Percentiles rank a stretch among this genome's conserved stretches.
Conservation (phyloP, 2,329 filamentous ascomycete genomes). For the Aspergillus terreus region DNA sequence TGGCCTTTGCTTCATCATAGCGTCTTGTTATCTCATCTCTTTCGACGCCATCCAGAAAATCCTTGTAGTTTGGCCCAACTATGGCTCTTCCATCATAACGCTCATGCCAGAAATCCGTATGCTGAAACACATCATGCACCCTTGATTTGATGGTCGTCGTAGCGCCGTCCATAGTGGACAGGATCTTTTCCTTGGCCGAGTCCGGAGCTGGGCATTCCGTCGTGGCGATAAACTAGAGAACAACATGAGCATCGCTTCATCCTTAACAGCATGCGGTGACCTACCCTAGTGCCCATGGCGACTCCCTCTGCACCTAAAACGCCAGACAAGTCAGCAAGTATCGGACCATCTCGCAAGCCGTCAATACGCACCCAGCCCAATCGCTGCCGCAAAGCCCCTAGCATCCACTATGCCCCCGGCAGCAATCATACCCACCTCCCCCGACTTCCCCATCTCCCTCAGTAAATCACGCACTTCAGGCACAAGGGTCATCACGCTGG, state of each 20-base stretch:
- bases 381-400: neutral
- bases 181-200: neutral
- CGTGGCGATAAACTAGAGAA: neutral
- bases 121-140: neutral
- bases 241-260: neutral
- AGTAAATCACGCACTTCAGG: neutral
- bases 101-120: neutral
- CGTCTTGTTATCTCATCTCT: neutral
- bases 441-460: neutral
- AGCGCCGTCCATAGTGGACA: neutral
- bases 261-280: neutral
- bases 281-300: slow-evolving; percentile 1
- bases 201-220: neutral
- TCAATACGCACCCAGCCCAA: neutral
- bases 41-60: neutral
- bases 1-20: neutral
- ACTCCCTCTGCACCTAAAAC: neutral
- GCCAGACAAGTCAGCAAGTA: neutral
- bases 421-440: neutral
- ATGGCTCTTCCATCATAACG: slow-evolving; percentile 1
- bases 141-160: neutral
- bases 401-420: neutral
- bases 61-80: neutral
- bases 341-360: neutral
- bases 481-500: neutral